Base-by-base conservation (phyloP, 192 early-diverging fungal genomes). In the Podila minutissima region DNA sequence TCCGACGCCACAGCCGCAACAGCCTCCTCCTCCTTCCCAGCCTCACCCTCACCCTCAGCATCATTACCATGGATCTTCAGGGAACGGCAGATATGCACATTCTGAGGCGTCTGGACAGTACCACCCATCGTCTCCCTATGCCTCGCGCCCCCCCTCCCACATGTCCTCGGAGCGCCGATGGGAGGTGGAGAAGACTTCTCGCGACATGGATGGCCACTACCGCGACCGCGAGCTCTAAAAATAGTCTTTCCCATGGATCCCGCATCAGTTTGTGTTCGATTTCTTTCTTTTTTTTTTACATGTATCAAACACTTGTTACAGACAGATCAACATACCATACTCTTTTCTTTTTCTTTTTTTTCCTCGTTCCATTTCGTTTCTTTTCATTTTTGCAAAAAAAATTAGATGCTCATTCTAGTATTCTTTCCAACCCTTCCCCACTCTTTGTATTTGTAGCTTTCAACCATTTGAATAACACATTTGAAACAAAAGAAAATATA, bases 151-250 rank as follows among this genome's bases (percentile, higher is more conserved):
- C 17, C 33, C 33, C 2, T 64, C 24, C 6, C 28, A 37, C 12
- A 35, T 51, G 32, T 15, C 37, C 10, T 29, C 51, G 29, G 35
- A 31, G 20, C 65, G 66, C 10, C 72, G 60, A 9, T 66, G 50
- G 33, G 32, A 49, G 29, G 32, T 55, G 0, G 72, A 66, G 20
- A 66, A 60, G 59, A 37, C 35, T 35, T 20, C 60, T 19, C 73
- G 67, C 13, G 62, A 72, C 28, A 22, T 51, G 20, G 50, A 64
- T 37, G 35, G 35, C 15, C 69, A 75, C 32, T 64, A 60, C 5
- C 71, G 63, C 35, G 74, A 75, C 22, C 74, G 67, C 5, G 69
- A 71, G 28, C 60, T 71, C 12, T 60, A 60, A 49, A 60, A 51
- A 24, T 35, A 22, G 19, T 46, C 13, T 24, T 0, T 63, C 60